These are phyloP conservation scores for Phytophthora europaea DNA, from an alignment of 352 stramenopile genomes.

Conservation along the genomic window DNA sequence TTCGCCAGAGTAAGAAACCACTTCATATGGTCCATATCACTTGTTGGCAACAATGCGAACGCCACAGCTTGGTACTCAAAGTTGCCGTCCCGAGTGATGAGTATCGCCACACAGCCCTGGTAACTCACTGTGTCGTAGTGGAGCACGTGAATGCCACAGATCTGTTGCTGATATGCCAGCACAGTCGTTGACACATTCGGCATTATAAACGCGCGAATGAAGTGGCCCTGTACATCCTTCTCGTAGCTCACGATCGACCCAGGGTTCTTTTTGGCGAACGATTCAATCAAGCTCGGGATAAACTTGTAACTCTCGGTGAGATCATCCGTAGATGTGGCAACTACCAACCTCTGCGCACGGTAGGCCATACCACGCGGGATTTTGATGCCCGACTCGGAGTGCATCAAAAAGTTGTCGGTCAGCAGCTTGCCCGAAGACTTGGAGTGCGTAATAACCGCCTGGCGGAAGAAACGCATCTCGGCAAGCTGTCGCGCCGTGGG, in stretches of 20 bases:
- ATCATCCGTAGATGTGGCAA: slow-evolving; percentile 77
- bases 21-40: slow-evolving; percentile 75
- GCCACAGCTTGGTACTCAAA: slow-evolving; percentile 74
- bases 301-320: slow-evolving; percentile 88
- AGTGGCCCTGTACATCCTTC: slow-evolving; percentile 69
- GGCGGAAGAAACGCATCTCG: slow-evolving; percentile 83
- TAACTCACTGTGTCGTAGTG: slow-evolving; percentile 78
- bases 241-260: slow-evolving; percentile 70
- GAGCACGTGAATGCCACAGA: slow-evolving; percentile 80
- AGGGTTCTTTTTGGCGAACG: slow-evolving; percentile 79
- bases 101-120: slow-evolving; percentile 64
- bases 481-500: slow-evolving; percentile 82
- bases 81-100: slow-evolving; percentile 79
- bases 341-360: slow-evolving; percentile 72
- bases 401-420: slow-evolving; percentile 82
- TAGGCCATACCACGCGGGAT: slow-evolving; percentile 80
- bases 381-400: slow-evolving; percentile 72
- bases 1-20: slow-evolving; percentile 79
- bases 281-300: slow-evolving; percentile 77
- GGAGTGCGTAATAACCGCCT: slow-evolving; percentile 79
- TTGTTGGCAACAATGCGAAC: slow-evolving; percentile 73
- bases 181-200: slow-evolving; percentile 61
- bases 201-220: slow-evolving; percentile 80
- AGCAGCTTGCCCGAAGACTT: slow-evolving; percentile 82
- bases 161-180: slow-evolving; percentile 67